Percentiles rank a stretch among this genome's conserved stretches.
These are phyloP conservation scores for Thermoascus crustaceus DNA, from an alignment of 2,329 filamentous ascomycete genomes.

Conservation along the genomic window DNA sequence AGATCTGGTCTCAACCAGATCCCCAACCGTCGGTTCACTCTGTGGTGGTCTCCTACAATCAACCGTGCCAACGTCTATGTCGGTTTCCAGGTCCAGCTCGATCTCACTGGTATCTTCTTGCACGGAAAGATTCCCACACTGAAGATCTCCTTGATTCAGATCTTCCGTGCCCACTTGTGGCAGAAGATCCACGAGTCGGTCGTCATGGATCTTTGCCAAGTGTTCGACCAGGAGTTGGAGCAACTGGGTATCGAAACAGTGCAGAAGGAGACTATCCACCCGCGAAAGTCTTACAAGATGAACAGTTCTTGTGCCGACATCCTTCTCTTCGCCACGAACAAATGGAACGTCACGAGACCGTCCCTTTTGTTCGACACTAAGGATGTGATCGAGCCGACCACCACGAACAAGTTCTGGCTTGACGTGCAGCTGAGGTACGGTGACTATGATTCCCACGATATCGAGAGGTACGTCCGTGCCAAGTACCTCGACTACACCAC, in stretches of 20 bases:
- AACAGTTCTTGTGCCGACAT: constrained; percentile 99
- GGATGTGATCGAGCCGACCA: constrained; percentile 85
- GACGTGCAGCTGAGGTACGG: constrained; percentile 95
- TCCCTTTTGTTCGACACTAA: constrained; percentile 94
- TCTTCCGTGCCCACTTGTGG: constrained; percentile 99
- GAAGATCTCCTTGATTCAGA: constrained; percentile 97
- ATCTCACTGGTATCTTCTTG: constrained; percentile 96
- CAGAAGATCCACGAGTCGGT: constrained; percentile 99
- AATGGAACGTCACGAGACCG: constrained; percentile 95
- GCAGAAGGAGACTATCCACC: constrained; percentile 98
- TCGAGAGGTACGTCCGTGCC: constrained; percentile 92
- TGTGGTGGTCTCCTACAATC: constrained; percentile 95
- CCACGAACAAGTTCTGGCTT: constrained; percentile 98
- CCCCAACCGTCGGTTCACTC: constrained; percentile 92
- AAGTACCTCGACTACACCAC: constrained; percentile 99
- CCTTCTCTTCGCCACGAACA: constrained; percentile 90
- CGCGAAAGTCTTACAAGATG: constrained; percentile 99
- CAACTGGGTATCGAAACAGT: constrained; percentile 94
- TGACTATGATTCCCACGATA: constrained; percentile 98
- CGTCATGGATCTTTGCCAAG: constrained; percentile 97
- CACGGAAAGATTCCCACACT: constrained; percentile 98
- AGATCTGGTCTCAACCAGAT: constrained; percentile 96
- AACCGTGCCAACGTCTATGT: constrained; percentile 97
- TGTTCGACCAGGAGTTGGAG: constrained; percentile 95
- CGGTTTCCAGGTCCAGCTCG: constrained; percentile 97